Base-by-base conservation (phyloP, 306 rosid genomes). In the Albizia julibrissin region DNA sequence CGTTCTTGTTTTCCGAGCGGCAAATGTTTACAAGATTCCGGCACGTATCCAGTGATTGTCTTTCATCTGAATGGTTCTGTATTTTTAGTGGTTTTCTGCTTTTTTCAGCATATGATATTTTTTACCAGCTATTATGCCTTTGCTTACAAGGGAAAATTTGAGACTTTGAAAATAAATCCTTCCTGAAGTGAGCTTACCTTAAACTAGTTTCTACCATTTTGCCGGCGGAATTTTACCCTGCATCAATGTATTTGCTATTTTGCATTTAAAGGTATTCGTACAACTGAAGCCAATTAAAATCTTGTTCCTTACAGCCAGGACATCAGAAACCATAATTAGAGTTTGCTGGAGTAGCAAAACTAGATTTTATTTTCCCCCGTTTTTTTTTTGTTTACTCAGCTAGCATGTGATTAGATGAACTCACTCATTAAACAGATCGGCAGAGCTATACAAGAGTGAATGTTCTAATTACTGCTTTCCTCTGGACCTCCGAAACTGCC, bases 401-500 rank as follows among this genome's bases (percentile, higher is more conserved):
- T 19, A 46, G 47, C 27, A 49, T 56, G 50, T 62, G 80, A 85
- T 47, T 24, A 74, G 16, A 81, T 64, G 24, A 62, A 62, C 56
- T 82, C 59, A 40, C 56, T 82, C 47, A 16, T 74, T 12, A 18
- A 70, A 43, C 37, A 42, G 54, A 42, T 43, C 47, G 52, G 21
- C 47, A 8, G 74, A 29, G 37, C 18, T 47, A 44, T 81, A 66
- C 78, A 77, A 74, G 10, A 68, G 47, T 73, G 33, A 43, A 47
- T 78, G 43, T 27, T 81, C 61, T 26, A 27, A 68, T 75, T 78
- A n/a, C 39, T 69, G 59, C 81, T 80, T 49, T 76, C 56, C 64
- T 59, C 34, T 69, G 78, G 84, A 75, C 56, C 52, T 52, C 18
- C 19, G 26, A 39, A 54, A 56, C 27, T 52, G 76, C 56, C 43